A percentile compares a stretch with the other conserved stretches of the same genome.
Evolutionary conservation across 1,139 yeast species (phyloP).

Genomic region (Kodamaea plutei): DNA sequence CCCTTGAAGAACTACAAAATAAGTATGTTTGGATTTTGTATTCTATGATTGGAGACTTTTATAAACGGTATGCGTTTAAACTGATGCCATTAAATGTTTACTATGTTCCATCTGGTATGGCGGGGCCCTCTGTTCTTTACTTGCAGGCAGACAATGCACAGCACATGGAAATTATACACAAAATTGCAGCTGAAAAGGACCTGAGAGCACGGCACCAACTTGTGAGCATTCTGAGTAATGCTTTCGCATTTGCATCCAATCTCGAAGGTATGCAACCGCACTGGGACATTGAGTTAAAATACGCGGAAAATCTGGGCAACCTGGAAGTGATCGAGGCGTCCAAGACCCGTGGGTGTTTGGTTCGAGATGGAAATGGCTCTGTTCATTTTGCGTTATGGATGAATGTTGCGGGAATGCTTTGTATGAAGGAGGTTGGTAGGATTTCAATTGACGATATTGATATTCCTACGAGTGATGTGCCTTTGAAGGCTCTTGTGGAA

Average conservation of each 20-base stretch:
- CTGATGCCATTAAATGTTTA: constrained; percentile 35
- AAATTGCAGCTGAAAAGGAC: background rate
- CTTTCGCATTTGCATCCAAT: background rate
- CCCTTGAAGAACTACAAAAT: constrained; percentile 26
- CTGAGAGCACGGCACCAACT: background rate
- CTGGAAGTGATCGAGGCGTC: background rate
- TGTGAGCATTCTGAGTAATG: background rate
- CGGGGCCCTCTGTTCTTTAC: constrained; percentile 1
- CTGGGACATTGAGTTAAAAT: background rate
- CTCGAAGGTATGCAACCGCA: background rate
- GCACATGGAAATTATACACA: background rate
- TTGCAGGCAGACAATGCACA: background rate
- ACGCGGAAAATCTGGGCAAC: background rate
- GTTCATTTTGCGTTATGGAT: constrained; percentile 6
- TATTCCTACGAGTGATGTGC: background rate
- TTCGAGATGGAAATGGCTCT: constrained; percentile 2
- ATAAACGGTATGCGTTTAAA: constrained; percentile 38
- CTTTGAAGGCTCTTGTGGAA: constrained; percentile 2
- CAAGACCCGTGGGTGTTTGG: constrained; percentile 4
- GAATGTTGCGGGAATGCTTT: constrained; percentile 3
- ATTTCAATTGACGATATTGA: constrained; percentile 2
- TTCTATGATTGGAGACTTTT: constrained; percentile 32
- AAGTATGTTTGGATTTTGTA: constrained; percentile 35
- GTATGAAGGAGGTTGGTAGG: constrained; percentile 2
- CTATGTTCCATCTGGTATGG: constrained; percentile 23